Evolutionary conservation across 1,139 yeast species (phyloP).

Genomic region (Pneumocystis wakefieldiae): DNA sequence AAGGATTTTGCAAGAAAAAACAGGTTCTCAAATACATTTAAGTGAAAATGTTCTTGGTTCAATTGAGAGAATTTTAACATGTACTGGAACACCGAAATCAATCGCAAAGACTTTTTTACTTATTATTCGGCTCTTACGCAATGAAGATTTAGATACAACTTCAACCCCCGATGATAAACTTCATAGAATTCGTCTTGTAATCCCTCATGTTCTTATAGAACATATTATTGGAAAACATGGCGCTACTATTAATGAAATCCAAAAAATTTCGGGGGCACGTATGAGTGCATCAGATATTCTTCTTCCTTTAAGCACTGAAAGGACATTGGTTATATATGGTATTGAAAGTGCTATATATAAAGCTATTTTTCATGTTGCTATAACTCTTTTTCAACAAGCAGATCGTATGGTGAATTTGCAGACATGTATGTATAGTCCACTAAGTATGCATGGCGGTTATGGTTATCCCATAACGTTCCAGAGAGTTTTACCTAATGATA

Average conservation of each 20-base stretch:
- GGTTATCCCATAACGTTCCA: constrained; percentile 14
- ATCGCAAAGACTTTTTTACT: constrained; percentile 40
- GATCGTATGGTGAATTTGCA: constrained; percentile 26
- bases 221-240: constrained; percentile 73
- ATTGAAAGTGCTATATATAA: constrained; percentile 80
- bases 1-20: constrained; percentile 39
- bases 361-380: constrained; percentile 61
- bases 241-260: constrained; percentile 61
- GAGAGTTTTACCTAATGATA: constrained; percentile 10
- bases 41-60: constrained; percentile 62
- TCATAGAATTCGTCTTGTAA: constrained; percentile 44
- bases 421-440: constrained; percentile 14
- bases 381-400: constrained; percentile 47
- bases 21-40: constrained; percentile 57
- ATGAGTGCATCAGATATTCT: constrained; percentile 63
- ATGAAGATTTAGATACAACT: background rate
- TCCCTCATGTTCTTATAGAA: constrained; percentile 75
- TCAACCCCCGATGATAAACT: constrained; percentile 20
- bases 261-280: constrained; percentile 67
- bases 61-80: constrained; percentile 62
- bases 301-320: constrained; percentile 66
- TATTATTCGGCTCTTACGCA: background rate
- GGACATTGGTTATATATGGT: constrained; percentile 57
- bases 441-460: constrained; percentile 14
- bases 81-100: constrained; percentile 62